Percentiles rank a stretch among this genome's conserved stretches.
phyloP scores from a whole-genome alignment of 768 basidiomycete genomes.

The Podaxis sp. region DNA sequence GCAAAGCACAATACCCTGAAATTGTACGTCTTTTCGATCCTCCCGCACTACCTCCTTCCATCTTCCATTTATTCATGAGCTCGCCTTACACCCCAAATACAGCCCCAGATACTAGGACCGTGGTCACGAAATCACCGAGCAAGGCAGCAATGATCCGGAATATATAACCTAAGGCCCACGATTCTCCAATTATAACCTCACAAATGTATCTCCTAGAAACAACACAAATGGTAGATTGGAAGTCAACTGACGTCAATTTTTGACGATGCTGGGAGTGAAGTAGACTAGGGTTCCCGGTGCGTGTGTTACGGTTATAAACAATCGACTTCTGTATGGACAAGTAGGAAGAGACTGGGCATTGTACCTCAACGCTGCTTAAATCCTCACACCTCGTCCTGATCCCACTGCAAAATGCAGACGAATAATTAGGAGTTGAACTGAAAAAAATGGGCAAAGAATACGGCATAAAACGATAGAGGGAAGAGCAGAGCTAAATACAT shows the following conservation, averaged over 20 bases:
- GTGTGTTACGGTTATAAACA: not conserved
- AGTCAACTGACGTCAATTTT: slow-evolving; percentile 36
- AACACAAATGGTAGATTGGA: slow-evolving; percentile 34
- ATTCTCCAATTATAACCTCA: slow-evolving; percentile 36
- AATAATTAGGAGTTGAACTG: too few relatives aligned
- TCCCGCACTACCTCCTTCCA: not conserved
- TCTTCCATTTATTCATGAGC: not conserved
- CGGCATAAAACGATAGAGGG: too few relatives aligned
- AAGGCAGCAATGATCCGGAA: slow-evolving; percentile 40
- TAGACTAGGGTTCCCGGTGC: slow-evolving; percentile 39
- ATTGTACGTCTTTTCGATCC: slow-evolving; percentile 21
- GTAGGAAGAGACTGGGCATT: slow-evolving; percentile 25
- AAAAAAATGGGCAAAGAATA: too few relatives aligned
- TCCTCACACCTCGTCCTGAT: slow-evolving; percentile 24
- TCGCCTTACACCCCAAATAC: slow-evolving; percentile 10
- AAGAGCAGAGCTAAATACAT: too few relatives aligned
- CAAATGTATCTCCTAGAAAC: slow-evolving; percentile 36
- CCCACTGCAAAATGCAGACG: not conserved
- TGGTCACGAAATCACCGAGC: slow-evolving; percentile 41
- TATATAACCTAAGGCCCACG: slow-evolving; percentile 28
- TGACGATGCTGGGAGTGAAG: slow-evolving; percentile 9
- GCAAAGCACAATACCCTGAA: slow-evolving; percentile 35
- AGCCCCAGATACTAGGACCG: slow-evolving; percentile 37
- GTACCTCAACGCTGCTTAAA: slow-evolving; percentile 20
- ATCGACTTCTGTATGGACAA: slow-evolving; percentile 15